Evolutionary conservation across 805 yeast species (phyloP).

Genomic region (Komagataella phaffii): DNA sequence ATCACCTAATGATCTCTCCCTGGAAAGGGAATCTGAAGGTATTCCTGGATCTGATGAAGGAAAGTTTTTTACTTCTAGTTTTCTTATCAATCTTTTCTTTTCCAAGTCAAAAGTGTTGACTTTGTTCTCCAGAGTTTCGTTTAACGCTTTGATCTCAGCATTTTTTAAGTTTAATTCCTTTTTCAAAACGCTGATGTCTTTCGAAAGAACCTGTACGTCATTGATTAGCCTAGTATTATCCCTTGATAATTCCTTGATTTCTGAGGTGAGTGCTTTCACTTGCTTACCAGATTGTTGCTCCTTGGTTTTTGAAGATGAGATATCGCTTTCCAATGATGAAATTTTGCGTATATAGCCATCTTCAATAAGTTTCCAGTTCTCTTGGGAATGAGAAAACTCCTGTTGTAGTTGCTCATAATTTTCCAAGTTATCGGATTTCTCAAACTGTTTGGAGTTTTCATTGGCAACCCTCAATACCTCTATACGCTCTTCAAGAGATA

Average conservation of each 20-base stretch:
- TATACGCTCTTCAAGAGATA: neutral
- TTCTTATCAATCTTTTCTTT: conserved; percentile 10
- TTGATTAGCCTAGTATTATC: conserved; percentile 15
- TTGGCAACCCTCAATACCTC: conserved; percentile 10
- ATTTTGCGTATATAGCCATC: conserved; percentile 40
- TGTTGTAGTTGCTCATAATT: conserved; percentile 47
- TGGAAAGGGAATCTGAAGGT: neutral
- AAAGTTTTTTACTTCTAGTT: conserved; percentile 8
- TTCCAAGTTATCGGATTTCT: conserved; percentile 18
- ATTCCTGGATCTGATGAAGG: neutral
- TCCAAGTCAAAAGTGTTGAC: conserved; percentile 16
- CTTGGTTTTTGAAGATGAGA: conserved; percentile 21
- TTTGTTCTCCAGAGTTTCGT: conserved; percentile 15
- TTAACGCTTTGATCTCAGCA: conserved; percentile 7
- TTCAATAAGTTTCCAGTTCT: conserved; percentile 77
- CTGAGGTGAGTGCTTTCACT: conserved; percentile 18
- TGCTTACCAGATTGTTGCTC: conserved; percentile 15
- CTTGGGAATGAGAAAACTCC: conserved; percentile 65
- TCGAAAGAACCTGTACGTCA: conserved; percentile 8
- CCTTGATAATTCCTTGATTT: conserved; percentile 18
- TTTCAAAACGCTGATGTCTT: conserved; percentile 8
- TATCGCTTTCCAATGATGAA: conserved; percentile 27
- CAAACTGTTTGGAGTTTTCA: conserved; percentile 21
- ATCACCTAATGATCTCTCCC: neutral
- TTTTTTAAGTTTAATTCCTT: conserved; percentile 13